Evolutionary conservation across 1,284 basidiomycete species (phyloP).

Genomic region (Neonothopanus nambi): DNA sequence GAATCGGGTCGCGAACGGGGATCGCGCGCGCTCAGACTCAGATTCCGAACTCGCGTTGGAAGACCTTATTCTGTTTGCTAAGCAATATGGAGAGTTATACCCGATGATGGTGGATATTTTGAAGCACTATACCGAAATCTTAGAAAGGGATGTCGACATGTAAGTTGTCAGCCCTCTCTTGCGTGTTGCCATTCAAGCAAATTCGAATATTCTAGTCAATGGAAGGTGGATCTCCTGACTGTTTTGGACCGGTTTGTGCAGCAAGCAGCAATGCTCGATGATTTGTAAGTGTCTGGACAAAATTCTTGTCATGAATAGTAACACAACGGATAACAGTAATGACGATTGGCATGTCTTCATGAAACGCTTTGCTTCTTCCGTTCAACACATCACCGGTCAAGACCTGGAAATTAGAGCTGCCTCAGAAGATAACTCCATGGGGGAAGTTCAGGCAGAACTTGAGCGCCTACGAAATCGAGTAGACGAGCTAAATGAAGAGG

Average conservation of each 20-base stretch:
- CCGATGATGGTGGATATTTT: slow-evolving; percentile 56
- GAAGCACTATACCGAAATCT: slow-evolving; percentile 52
- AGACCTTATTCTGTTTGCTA: slow-evolving; percentile 56
- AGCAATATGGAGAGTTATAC: slow-evolving; percentile 57
- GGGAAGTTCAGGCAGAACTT: slow-evolving; percentile 60
- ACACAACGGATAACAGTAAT: slow-evolving; percentile 42
- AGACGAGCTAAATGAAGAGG: slow-evolving; percentile 66
- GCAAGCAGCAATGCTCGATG: slow-evolving; percentile 56
- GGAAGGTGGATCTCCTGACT: slow-evolving; percentile 62
- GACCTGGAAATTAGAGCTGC: slow-evolving; percentile 53
- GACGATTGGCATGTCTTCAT: slow-evolving; percentile 67
- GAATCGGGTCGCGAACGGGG: slow-evolving; percentile 29
- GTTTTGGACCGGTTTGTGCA: slow-evolving; percentile 73
- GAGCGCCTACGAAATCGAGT: slow-evolving; percentile 59
- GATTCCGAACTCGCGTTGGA: slow-evolving; percentile 52
- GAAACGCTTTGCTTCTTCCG: slow-evolving; percentile 60
- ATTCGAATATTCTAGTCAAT: slow-evolving; percentile 41
- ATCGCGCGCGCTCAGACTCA: slow-evolving; percentile 24
- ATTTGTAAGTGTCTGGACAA: slow-evolving; percentile 54
- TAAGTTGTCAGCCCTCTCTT: slow-evolving; percentile 39
- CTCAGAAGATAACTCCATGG: slow-evolving; percentile 43
- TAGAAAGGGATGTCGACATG: slow-evolving; percentile 64
- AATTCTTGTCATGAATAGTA: not conserved
- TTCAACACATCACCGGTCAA: slow-evolving; percentile 70
- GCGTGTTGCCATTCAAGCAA: not conserved